These are phyloP conservation scores for Aspergillus floridensis DNA, from an alignment of 2,329 filamentous ascomycete species.

Conservation along the genomic window DNA sequence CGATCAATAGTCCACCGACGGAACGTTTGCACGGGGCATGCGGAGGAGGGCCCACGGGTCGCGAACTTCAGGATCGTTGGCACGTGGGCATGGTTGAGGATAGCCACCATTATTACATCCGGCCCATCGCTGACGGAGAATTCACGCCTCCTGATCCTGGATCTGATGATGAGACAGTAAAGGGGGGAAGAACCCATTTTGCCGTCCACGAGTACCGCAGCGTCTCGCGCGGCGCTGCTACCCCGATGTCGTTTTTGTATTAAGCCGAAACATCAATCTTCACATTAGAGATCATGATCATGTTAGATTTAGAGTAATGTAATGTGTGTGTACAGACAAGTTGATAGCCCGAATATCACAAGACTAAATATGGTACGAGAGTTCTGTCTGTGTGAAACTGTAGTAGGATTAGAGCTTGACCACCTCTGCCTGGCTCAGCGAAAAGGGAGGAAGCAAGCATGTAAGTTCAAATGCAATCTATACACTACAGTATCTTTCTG, in stretches of 20 bases:
- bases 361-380: no score
- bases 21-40: constrained; percentile 54
- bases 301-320: not conserved
- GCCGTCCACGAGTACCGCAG: not conserved
- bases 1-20: constrained; percentile 62
- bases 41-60: constrained; percentile 54
- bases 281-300: not conserved
- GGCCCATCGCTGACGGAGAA: constrained; percentile 14
- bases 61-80: constrained; percentile 49
- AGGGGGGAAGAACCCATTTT: not conserved
- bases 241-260: not conserved
- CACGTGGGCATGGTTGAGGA: constrained; percentile 46
- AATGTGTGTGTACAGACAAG: no score
- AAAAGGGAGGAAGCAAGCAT: no score
- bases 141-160: not conserved
- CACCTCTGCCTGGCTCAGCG: no score
- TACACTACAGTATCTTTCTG: no score
- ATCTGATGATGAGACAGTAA: not conserved
- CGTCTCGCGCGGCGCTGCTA: not conserved
- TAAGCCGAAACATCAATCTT: not conserved
- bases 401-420: no score
- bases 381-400: not conserved
- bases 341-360: no score
- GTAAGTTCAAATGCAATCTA: no score
- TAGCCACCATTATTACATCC: constrained; percentile 54